A percentile compares a stretch with the other conserved stretches of the same genome.
Evolutionary conservation across 2,329 filamentous ascomycete genomes (phyloP).

Genomic region (Metarhizium humberi): DNA sequence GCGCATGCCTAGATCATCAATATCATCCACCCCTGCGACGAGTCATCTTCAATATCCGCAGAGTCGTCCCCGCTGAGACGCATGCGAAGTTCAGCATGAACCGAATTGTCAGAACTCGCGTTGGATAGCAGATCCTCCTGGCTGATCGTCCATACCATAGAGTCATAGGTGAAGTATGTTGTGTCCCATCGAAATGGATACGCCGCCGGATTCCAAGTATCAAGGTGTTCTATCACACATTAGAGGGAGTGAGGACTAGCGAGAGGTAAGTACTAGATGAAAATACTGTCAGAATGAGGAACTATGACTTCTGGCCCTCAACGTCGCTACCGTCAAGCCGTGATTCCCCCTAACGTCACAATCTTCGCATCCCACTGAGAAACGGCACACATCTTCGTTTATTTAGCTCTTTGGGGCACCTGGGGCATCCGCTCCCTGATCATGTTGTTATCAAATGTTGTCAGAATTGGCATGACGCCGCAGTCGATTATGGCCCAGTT

Average conservation of each 20-base stretch:
- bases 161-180: conserved; percentile 69
- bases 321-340: conserved; percentile 58
- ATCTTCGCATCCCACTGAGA: conserved; percentile 33
- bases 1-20: conserved; percentile 68
- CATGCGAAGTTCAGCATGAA: conserved; percentile 78
- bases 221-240: conserved; percentile 47
- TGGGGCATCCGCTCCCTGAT: too few relatives aligned
- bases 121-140: conserved; percentile 60
- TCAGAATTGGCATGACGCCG: too few relatives aligned
- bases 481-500: too few relatives aligned
- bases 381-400: too few relatives aligned
- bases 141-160: conserved; percentile 69
- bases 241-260: too few relatives aligned
- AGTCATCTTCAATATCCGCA: conserved; percentile 65
- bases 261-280: not conserved
- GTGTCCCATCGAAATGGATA: too few relatives aligned
- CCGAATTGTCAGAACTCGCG: conserved; percentile 48
- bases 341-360: conserved; percentile 65
- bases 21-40: conserved; percentile 76
- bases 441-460: too few relatives aligned
- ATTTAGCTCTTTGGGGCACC: too few relatives aligned
- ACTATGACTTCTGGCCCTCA: conserved; percentile 60
- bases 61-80: conserved; percentile 58
- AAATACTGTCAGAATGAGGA: conserved; percentile 56
- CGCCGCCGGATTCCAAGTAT: conserved; percentile 69